These are phyloP conservation scores for Oldenlandia corymbosa DNA, from an alignment of 257 asterid genomes.

Conservation along the genomic window DNA sequence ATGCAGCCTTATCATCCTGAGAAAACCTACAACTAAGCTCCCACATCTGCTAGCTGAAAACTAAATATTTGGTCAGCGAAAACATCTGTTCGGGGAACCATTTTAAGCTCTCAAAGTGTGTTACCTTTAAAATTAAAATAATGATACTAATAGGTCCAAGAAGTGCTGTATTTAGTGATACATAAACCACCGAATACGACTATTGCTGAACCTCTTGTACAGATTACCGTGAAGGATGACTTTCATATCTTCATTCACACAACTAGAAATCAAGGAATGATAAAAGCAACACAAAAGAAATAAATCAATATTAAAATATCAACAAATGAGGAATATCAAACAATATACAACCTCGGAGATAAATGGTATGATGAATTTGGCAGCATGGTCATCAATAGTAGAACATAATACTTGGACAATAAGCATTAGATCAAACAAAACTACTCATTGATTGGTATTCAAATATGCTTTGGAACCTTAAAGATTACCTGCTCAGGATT, in stretches of 20 bases:
- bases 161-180: not conserved
- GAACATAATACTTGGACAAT: not conserved
- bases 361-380: not conserved
- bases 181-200: not conserved
- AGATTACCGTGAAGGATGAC: conserved; percentile 2
- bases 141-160: not conserved
- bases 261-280: not conserved
- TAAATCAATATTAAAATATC: not conserved
- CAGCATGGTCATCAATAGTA: not conserved
- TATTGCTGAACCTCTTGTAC: not conserved
- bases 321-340: not conserved
- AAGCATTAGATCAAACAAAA: not conserved
- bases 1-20: not conserved
- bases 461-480: not conserved
- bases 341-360: not conserved
- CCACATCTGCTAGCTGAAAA: not conserved
- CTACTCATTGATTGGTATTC: not conserved
- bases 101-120: not conserved
- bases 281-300: not conserved
- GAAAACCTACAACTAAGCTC: not conserved
- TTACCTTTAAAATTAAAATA: no score
- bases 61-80: not conserved
- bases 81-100: not conserved
- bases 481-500: conserved; percentile 62
- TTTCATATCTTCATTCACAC: not conserved